Evolutionary conservation across 1,284 basidiomycete genomes (phyloP).

Genomic region (Sphagnurus paluster): DNA sequence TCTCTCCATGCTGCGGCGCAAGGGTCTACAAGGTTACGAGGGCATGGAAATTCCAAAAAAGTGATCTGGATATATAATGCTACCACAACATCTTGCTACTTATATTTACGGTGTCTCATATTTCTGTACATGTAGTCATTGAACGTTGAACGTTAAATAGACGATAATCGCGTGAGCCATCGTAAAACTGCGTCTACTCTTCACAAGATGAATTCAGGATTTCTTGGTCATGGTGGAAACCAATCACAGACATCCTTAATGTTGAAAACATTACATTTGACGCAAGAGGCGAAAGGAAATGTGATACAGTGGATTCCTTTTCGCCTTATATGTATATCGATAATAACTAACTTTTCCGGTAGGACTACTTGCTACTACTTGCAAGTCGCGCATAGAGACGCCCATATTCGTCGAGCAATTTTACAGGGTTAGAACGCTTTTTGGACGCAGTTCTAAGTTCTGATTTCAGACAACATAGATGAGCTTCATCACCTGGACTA

Average conservation of each 20-base stretch:
- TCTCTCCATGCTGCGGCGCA: slow-evolving; percentile 70
- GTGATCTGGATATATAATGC: slow-evolving; percentile 4
- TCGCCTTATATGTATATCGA: background rate
- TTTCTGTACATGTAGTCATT: background rate
- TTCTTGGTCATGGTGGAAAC: slow-evolving; percentile 24
- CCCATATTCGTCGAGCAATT: too few relatives aligned
- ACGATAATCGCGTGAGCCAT: slow-evolving; percentile 1
- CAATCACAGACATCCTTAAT: slow-evolving; percentile 27
- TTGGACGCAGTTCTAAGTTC: too few relatives aligned
- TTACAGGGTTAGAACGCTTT: too few relatives aligned
- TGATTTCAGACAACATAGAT: too few relatives aligned
- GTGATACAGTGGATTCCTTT: slow-evolving; percentile 26
- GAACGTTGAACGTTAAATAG: slow-evolving; percentile 6
- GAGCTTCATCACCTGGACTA: too few relatives aligned
- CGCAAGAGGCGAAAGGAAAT: slow-evolving; percentile 28
- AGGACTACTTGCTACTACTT: too few relatives aligned
- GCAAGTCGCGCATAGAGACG: too few relatives aligned
- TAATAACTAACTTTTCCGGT: background rate
- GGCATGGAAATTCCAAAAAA: slow-evolving; percentile 21
- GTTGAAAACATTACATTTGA: slow-evolving; percentile 34
- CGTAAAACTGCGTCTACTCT: slow-evolving; percentile 27
- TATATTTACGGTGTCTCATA: background rate
- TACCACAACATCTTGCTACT: background rate
- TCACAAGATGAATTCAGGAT: slow-evolving; percentile 29
- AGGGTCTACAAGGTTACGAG: slow-evolving; percentile 32